phyloP scores from a whole-genome alignment of 202 grass and related monocot genomes.

The Brachypodium distachyon region DNA sequence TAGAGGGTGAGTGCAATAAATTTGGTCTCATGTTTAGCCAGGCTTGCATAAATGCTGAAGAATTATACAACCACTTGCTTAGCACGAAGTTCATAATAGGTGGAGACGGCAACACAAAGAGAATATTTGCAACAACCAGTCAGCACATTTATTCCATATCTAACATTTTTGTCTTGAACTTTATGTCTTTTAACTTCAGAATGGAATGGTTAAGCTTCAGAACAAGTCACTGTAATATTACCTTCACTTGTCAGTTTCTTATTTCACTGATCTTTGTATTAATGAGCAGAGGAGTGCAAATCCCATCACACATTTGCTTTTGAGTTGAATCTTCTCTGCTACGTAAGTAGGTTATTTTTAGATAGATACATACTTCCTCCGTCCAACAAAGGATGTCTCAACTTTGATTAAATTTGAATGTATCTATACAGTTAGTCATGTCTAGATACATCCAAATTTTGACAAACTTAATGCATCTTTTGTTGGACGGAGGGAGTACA shows the following conservation, averaged over 20 bases:
- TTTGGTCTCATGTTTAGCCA: conserved; percentile 18
- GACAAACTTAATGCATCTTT: too few relatives aligned
- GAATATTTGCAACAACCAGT: conserved; percentile 7
- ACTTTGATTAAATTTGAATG: too few relatives aligned
- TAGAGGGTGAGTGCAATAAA: conserved; percentile 23
- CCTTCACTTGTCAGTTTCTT: not conserved
- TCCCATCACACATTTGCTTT: not conserved
- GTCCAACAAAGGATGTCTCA: too few relatives aligned
- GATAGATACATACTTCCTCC: too few relatives aligned
- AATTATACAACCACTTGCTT: not conserved
- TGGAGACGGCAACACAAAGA: not conserved
- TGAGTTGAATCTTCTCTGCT: not conserved
- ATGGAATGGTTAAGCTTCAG: not conserved
- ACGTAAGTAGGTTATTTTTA: not conserved
- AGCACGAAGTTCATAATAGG: not conserved
- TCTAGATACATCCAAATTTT: too few relatives aligned
- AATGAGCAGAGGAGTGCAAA: not conserved
- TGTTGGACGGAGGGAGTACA: too few relatives aligned
- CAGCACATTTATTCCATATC: not conserved
- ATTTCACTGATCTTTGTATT: not conserved
- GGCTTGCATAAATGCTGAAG: conserved; percentile 7
- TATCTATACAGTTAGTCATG: too few relatives aligned
- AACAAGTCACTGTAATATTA: not conserved
- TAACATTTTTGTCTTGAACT: not conserved
- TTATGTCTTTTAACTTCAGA: not conserved